Evolutionary conservation across 2,329 filamentous ascomycete species (phyloP).

Genomic region (Huntiella abstrusa): DNA sequence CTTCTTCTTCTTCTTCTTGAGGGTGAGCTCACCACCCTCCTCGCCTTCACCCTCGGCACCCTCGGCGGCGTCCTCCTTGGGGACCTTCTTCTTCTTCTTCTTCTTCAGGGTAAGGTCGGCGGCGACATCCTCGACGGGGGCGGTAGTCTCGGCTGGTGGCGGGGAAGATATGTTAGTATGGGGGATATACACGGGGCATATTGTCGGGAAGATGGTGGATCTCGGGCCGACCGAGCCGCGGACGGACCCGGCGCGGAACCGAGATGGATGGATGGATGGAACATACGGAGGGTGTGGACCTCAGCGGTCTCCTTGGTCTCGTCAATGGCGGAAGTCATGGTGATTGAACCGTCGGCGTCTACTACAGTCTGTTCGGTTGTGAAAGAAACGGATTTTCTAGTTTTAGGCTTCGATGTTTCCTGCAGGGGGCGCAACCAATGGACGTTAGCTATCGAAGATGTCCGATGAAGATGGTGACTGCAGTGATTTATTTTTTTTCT

Average conservation of each 20-base stretch:
- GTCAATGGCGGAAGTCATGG: slow-evolving; percentile 51
- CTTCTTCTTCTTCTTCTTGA: slow-evolving; percentile 74
- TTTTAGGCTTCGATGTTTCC: slow-evolving; percentile 26
- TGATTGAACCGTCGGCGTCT: slow-evolving; percentile 74
- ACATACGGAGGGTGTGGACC: slow-evolving; percentile 56
- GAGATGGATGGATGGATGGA: slow-evolving; percentile 12
- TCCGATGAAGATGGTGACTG: no score
- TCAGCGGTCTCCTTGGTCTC: slow-evolving; percentile 61
- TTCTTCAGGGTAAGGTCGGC: slow-evolving; percentile 40
- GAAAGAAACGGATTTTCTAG: slow-evolving; percentile 87
- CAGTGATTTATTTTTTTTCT: no score
- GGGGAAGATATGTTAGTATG: neutral
- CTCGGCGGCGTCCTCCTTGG: slow-evolving; percentile 29
- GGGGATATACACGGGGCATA: neutral
- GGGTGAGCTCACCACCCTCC: slow-evolving; percentile 38
- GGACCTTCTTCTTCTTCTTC: slow-evolving; percentile 61
- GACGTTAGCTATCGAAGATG: slow-evolving; percentile 1
- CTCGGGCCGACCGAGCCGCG: no score
- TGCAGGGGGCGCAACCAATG: slow-evolving; percentile 1
- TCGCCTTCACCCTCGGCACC: slow-evolving; percentile 28
- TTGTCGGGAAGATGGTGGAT: neutral
- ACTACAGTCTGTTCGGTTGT: slow-evolving; percentile 75
- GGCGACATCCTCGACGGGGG: slow-evolving; percentile 39
- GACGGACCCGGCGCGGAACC: neutral
- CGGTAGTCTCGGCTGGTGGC: neutral